Percentiles rank a stretch among this genome's conserved stretches.
phyloP scores from a whole-genome alignment of 2,329 filamentous ascomycete species.

The Orbilia ellipsospora region DNA sequence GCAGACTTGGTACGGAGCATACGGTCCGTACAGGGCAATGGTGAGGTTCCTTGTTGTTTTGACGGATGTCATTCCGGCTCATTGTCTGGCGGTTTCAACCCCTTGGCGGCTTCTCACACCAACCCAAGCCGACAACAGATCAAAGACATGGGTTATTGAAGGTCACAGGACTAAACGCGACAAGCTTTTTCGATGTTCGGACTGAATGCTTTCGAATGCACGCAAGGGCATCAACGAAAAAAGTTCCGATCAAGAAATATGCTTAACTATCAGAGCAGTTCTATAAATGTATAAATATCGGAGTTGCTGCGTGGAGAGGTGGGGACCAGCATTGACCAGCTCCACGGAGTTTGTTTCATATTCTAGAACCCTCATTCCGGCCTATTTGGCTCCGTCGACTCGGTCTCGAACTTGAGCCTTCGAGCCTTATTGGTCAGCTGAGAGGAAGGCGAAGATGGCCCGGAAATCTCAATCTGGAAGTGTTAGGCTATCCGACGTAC shows the following conservation, averaged over 20 bases:
- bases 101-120: conserved; percentile 46
- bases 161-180: conserved; percentile 38
- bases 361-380: conserved; percentile 48
- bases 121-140: conserved; percentile 9
- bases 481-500: too few species aligned
- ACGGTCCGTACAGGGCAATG: conserved; percentile 36
- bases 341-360: conserved; percentile 37
- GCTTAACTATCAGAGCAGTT: conserved; percentile 8
- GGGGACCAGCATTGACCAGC: neutral
- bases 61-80: conserved; percentile 55
- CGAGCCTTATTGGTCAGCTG: conserved; percentile 1
- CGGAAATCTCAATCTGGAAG: too few species aligned
- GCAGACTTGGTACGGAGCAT: conserved; percentile 43
- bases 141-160: conserved; percentile 12
- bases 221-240: conserved; percentile 15
- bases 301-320: conserved; percentile 37
- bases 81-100: conserved; percentile 46
- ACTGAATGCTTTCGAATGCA: too few species aligned
- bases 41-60: conserved; percentile 40
- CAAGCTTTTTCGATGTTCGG: conserved; percentile 34
- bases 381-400: conserved; percentile 33
- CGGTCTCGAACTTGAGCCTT: conserved; percentile 27
- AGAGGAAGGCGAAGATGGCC: neutral
- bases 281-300: conserved; percentile 11
- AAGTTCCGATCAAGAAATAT: conserved; percentile 36